These are phyloP conservation scores for Fusarium liriodendri DNA, from an alignment of 2,329 filamentous ascomycete species.

Conservation along the genomic window DNA sequence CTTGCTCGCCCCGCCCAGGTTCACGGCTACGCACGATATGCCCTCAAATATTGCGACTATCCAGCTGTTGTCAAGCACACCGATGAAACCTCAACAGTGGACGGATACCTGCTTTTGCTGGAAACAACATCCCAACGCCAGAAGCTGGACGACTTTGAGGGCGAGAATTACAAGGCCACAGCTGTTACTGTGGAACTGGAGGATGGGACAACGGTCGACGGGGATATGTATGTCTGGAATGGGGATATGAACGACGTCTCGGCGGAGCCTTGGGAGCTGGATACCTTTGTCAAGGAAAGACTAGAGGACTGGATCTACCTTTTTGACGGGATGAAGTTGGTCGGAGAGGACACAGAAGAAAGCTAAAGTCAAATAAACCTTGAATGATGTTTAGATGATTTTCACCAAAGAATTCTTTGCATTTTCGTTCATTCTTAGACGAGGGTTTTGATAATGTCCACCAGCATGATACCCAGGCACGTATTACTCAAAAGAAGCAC, in stretches of 20 bases:
- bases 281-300: conserved; percentile 39
- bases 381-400: background rate
- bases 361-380: too few relatives aligned
- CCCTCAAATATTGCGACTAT: conserved; percentile 39
- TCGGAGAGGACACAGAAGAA: conserved; percentile 2
- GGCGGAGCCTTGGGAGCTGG: conserved; percentile 38
- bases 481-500: background rate
- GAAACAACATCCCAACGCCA: conserved; percentile 42
- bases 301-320: conserved; percentile 46
- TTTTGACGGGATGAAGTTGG: conserved; percentile 31
- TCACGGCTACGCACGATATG: conserved; percentile 14
- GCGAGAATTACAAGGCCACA: conserved; percentile 34
- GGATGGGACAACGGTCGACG: conserved; percentile 31
- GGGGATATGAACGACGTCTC: conserved; percentile 29
- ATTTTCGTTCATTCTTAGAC: background rate
- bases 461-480: too few relatives aligned
- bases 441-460: too few relatives aligned
- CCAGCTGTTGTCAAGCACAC: conserved; percentile 36
- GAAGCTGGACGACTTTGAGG: conserved; percentile 23
- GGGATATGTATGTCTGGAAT: conserved; percentile 48
- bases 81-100: conserved; percentile 21
- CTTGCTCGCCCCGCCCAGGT: conserved; percentile 27
- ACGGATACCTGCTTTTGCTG: conserved; percentile 40
- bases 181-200: conserved; percentile 18
- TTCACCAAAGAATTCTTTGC: background rate